phyloP scores from a whole-genome alignment of 306 rosid genomes.

The Abrus precatorius region DNA sequence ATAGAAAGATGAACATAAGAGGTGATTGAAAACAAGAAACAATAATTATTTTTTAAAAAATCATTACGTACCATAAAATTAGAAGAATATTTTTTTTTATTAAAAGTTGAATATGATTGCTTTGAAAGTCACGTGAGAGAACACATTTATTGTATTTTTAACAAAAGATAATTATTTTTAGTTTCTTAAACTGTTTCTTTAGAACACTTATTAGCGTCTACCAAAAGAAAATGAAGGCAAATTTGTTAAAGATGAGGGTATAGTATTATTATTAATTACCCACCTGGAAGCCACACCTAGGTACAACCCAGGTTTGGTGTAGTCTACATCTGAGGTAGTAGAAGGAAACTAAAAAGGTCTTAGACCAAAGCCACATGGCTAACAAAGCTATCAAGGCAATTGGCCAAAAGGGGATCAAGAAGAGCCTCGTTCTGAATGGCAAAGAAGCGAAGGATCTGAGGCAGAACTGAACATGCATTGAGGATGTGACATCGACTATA shows the following conservation, averaged over 20 bases:
- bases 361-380: slow-evolving; percentile 80
- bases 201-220: no score
- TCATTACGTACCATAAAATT: no score
- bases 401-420: slow-evolving; percentile 59
- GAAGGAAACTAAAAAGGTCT: slow-evolving; percentile 61
- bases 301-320: slow-evolving; percentile 92
- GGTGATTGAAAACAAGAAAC: neutral
- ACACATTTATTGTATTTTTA: no score
- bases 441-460: slow-evolving; percentile 66
- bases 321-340: slow-evolving; percentile 71
- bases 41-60: neutral
- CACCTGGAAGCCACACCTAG: slow-evolving; percentile 86
- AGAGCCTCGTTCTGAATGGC: slow-evolving; percentile 64
- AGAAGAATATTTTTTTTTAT: no score
- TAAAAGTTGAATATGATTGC: no score
- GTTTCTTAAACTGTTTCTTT: no score
- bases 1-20: neutral
- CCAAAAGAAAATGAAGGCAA: neutral
- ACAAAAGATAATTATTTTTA: no score
- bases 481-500: slow-evolving; percentile 71
- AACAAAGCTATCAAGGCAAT: slow-evolving; percentile 37
- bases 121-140: no score
- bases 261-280: neutral
- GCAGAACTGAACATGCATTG: slow-evolving; percentile 63
- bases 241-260: neutral